Evolutionary conservation across 371 early-diverging fungal species (phyloP), one percentile per base, ranked within the genome.

Genomic region (Mucor mucedo): DNA sequence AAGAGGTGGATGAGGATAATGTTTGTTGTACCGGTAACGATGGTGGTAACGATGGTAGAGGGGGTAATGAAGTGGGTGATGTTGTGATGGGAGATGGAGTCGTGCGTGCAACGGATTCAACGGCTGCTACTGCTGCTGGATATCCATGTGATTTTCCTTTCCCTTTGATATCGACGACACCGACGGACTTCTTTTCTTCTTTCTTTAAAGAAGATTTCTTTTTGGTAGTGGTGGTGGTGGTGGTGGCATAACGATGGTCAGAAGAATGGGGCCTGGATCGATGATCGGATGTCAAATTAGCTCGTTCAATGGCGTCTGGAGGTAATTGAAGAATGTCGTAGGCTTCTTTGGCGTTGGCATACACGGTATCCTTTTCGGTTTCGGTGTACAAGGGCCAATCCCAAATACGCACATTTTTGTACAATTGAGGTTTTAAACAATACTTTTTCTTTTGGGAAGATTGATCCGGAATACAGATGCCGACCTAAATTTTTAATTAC

Each of bases 321-420:
- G 50, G 30, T 11, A 50, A 28, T 21, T 50, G 42, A 35, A 66
- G 32, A 11, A 66, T n/a, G 45, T 57, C 62, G 42, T 66, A 66
- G 3, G 62, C 61, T 32, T 66, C 66, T 52, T 50, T 61, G 5
- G 57, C 57, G 45, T 66, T 66, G 14, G 50, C 61, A 29, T 45
- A 56, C 4, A 56, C 66, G 6, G 44, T 61, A 11, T 38, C 30
- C 21, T 61, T 61, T 28, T 66, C 66, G 0, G 14, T 21, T 1
- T 32, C 9, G 2, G 50, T 50, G 35, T 66, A 66, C 16, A 45
- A 56, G 4, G 66, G 66, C 66, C 66, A 66, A 35, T 60, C 50
- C 66, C 66, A 66, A 21, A 66, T 56, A 21, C 45, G 48, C 29
- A 62, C 62, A 9, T 62, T 58, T 41, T 53, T 62, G 16, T 62